Evolutionary conservation across 805 yeast species (phyloP), one percentile per base, ranked within the genome.

Genomic region (Lipomyces yamanashiensis): DNA sequence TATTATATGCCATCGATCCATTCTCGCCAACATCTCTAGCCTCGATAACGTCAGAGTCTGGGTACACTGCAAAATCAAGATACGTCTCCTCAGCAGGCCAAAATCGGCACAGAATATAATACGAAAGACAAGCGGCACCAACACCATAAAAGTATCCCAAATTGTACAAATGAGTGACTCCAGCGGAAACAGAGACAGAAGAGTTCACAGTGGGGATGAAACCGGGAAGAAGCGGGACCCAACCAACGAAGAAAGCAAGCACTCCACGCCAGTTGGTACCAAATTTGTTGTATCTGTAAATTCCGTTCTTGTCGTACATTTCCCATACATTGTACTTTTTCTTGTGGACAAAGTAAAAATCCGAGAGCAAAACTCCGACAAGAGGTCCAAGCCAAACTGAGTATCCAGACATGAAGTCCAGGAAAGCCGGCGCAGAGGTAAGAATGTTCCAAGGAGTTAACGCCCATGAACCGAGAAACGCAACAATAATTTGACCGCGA

Each of bases 401-500:
- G 70, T 77, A 78, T 5, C 76, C 70, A 1, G 76, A 67, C 74
- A 79, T 73, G 58, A 75, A 75, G 33, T 71, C 71, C 37, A 76
- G 70, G 66, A 80, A 77, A 4, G 74, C 71, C 7, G 76, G 70
- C 0, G 81, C 75, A 10, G 78, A 70, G 53, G 76, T 74, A 43
- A 76, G 69, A 55, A 80, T 43, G 13, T 43, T 43, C 47, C 47
- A 43, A 4, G 47, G 47, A 2, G 47, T 43, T 21, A 43, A 43
- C 19, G 72, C 74, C 43, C 78, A 78, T 74, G 73, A 15, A 77
- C 74, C 63, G 17, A 78, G 64, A 37, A 72, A 47, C 43, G 73
- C 74, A 23, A 77, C 78, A 58, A 81, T 68, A 70, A 76, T 74
- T 33, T 84, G 80, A 34, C 86, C 87, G 8, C 96, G 82, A 74